Conservation (phyloP, 345 rosid genomes). For the Gossypium longicalyx region DNA sequence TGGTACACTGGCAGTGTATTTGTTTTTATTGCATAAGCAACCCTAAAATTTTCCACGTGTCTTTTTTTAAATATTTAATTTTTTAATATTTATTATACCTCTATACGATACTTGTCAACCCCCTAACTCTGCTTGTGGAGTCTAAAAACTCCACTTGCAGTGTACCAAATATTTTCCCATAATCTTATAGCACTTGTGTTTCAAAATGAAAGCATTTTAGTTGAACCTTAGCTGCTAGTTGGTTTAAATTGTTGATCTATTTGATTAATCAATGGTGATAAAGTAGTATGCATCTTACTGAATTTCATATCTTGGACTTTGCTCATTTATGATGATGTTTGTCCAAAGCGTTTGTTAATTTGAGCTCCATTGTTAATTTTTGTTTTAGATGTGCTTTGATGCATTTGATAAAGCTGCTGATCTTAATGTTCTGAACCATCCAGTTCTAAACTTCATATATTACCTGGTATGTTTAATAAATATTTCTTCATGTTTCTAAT, state of each 20-base stretch:
- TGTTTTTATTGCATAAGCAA: too few relatives aligned
- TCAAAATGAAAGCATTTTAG: neutral
- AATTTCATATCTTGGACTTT: neutral
- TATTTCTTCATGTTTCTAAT: neutral
- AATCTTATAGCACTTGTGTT: neutral
- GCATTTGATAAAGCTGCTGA: constrained; percentile 79
- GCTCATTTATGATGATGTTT: neutral
- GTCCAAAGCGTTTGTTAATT: constrained; percentile 4
- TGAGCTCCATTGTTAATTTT: neutral
- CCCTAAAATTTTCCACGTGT: too few relatives aligned
- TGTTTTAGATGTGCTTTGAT: constrained; percentile 65
- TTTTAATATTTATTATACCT: too few relatives aligned
- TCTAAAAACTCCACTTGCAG: too few relatives aligned
- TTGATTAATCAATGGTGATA: neutral
- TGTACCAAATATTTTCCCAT: too few relatives aligned
- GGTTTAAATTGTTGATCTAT: constrained; percentile 6
- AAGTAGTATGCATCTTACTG: neutral
- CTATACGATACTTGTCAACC: too few relatives aligned
- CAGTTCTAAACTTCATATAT: constrained; percentile 73
- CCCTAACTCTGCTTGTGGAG: too few relatives aligned
- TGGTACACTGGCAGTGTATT: too few relatives aligned
- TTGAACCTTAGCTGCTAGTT: neutral
- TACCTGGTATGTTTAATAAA: constrained; percentile 55
- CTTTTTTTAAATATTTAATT: too few relatives aligned
- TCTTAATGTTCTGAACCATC: constrained; percentile 81